These are phyloP conservation scores for Wickerhamomyces chaumierensis DNA, from an alignment of 805 yeast species.

Conservation along the genomic window DNA sequence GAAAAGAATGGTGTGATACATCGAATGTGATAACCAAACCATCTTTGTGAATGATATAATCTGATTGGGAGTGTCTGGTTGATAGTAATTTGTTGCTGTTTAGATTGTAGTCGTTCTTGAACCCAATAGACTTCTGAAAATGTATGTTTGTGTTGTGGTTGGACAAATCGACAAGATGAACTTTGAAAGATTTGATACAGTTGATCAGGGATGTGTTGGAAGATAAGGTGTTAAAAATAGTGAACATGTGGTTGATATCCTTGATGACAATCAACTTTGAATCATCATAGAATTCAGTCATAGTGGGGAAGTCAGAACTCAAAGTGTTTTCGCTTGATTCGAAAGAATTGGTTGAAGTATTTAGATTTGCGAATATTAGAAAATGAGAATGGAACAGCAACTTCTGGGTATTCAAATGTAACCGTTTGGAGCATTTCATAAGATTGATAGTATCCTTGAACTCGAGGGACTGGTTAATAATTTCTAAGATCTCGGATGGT, in stretches of 20 bases:
- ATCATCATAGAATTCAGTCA: not conserved
- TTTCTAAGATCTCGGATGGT: not conserved
- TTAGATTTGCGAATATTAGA: not conserved
- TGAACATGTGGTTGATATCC: not conserved
- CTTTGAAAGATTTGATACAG: not conserved
- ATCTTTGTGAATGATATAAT: not conserved
- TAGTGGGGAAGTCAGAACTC: not conserved
- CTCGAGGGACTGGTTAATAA: not conserved
- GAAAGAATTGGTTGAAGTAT: too few species aligned
- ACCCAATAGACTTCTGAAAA: not conserved
- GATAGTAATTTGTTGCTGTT: too few species aligned
- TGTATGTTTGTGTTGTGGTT: not conserved
- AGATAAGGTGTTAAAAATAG: not conserved
- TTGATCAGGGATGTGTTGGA: not conserved
- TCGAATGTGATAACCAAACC: not conserved
- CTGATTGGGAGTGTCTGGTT: not conserved
- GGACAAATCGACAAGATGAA: not conserved
- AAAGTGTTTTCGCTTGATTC: too few species aligned
- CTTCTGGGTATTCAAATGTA: not conserved
- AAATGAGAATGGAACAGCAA: not conserved
- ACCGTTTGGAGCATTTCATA: not conserved
- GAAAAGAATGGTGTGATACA: not conserved
- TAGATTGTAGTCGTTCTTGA: not conserved
- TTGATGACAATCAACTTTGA: not conserved
- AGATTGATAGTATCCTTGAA: not conserved